These are phyloP conservation scores for Penicillium verrucosum DNA, from an alignment of 2,329 filamentous ascomycete species.

Conservation along the genomic window DNA sequence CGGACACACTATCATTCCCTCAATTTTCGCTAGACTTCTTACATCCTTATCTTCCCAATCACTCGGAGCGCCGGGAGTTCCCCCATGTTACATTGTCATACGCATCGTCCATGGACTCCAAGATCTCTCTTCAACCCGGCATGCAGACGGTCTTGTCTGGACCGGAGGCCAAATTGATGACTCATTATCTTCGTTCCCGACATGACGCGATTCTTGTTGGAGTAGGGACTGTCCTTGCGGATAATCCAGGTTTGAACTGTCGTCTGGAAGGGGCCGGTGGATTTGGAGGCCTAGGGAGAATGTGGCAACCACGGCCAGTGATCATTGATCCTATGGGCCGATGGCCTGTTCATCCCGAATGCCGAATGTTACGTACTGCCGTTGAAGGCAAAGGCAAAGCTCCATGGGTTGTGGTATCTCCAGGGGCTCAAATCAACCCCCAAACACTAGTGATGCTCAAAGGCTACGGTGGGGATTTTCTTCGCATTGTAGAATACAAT, in stretches of 20 bases:
- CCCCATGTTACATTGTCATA: conserved; percentile 78
- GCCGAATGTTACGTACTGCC: conserved; percentile 65
- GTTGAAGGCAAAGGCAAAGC: conserved; percentile 64
- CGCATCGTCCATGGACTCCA: conserved; percentile 83
- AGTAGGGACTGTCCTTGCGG: conserved; percentile 76
- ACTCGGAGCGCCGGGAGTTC: conserved; percentile 33
- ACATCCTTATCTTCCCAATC: conserved; percentile 50
- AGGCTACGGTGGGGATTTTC: conserved; percentile 46
- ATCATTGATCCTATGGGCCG: conserved; percentile 75
- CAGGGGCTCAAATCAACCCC: conserved; percentile 45
- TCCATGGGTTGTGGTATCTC: conserved; percentile 66
- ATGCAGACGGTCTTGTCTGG: conserved; percentile 81
- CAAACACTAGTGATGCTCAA: conserved; percentile 47
- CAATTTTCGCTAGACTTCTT: conserved; percentile 46
- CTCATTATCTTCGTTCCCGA: conserved; percentile 77
- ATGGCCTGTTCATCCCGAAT: conserved; percentile 61
- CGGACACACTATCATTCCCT: conserved; percentile 47
- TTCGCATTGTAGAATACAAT: conserved; percentile 40
- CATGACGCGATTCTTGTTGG: conserved; percentile 86
- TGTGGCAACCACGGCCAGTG: conserved; percentile 72
- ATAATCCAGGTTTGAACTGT: conserved; percentile 83
- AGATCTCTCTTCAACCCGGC: conserved; percentile 71
- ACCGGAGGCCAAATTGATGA: conserved; percentile 82
- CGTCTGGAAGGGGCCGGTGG: conserved; percentile 62
- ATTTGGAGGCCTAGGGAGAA: conserved; percentile 52